Evolutionary conservation across 1,284 basidiomycete species (phyloP).

Genomic region (Ceratobasidium sp.): DNA sequence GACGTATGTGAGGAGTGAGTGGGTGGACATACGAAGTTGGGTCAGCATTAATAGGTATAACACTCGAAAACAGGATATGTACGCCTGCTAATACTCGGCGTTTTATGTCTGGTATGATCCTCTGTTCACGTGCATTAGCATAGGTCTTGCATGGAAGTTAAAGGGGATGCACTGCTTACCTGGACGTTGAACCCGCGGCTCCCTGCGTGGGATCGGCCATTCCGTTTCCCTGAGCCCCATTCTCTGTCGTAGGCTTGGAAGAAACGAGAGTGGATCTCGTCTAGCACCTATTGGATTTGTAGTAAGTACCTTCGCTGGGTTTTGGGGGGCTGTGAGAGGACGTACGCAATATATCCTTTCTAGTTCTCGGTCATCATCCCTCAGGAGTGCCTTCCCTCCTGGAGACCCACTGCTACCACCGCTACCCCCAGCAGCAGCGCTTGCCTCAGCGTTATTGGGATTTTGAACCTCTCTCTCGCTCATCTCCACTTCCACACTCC

Average conservation of each 20-base stretch:
- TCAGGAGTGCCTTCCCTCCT: constrained; percentile 77
- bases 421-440: constrained; percentile 46
- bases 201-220: constrained; percentile 50
- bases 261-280: constrained; percentile 81
- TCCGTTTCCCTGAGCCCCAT: constrained; percentile 58
- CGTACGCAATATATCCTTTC: constrained; percentile 78
- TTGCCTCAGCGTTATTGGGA: background rate
- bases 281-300: constrained; percentile 49
- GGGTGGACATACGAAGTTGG: constrained; percentile 68
- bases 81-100: constrained; percentile 79
- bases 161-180: constrained; percentile 59
- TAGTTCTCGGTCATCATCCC: constrained; percentile 91
- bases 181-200: constrained; percentile 68
- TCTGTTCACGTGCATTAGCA: constrained; percentile 59
- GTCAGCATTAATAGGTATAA: constrained; percentile 87
- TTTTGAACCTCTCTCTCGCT: constrained; percentile 23
- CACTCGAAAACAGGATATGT: constrained; percentile 90
- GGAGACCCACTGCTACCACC: constrained; percentile 48
- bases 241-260: constrained; percentile 71
- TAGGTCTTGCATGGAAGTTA: constrained; percentile 26
- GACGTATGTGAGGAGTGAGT: background rate
- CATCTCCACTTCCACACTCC: constrained; percentile 46
- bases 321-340: background rate
- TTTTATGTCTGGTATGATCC: constrained; percentile 87
- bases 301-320: no score